A percentile compares a stretch with the other conserved stretches of the same genome.
Conservation (phyloP, 1,284 basidiomycete genomes). For the Malassezia caprae region DNA sequence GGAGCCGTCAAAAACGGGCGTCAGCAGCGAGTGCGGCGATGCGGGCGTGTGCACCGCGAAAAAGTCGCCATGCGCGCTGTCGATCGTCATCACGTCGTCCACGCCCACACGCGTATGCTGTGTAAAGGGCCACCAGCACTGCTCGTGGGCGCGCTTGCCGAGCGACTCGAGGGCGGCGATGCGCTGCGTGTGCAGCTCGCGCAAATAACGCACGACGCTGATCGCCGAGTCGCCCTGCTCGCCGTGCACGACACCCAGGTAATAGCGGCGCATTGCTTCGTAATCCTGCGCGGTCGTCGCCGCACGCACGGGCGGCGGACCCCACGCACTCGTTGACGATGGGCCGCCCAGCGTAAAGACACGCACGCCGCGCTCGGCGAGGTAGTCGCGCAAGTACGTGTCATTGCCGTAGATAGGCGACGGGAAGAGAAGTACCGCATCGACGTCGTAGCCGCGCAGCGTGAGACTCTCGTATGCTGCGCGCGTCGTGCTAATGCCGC, state of each 20-base stretch:
- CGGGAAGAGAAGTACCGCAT: constrained; percentile 74
- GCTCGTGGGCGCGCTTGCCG: constrained; percentile 65
- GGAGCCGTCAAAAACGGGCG: constrained; percentile 73
- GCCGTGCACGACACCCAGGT: constrained; percentile 50
- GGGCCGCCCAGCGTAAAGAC: constrained; percentile 44
- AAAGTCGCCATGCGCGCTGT: constrained; percentile 71
- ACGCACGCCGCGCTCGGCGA: constrained; percentile 58
- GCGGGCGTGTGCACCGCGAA: constrained; percentile 56
- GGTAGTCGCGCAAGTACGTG: constrained; percentile 70
- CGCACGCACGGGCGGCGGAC: constrained; percentile 49
- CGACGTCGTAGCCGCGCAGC: constrained; percentile 79
- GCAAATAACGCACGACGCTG: constrained; percentile 57
- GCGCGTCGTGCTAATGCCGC: constrained; percentile 89
- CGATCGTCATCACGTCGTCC: constrained; percentile 56
- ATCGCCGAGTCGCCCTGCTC: constrained; percentile 24
- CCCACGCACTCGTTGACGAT: constrained; percentile 14
- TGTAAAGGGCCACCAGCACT: constrained; percentile 95
- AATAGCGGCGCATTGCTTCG: constrained; percentile 61
- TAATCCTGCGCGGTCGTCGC: constrained; percentile 54
- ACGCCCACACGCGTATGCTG: constrained; percentile 58
- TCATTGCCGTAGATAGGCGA: constrained; percentile 59
- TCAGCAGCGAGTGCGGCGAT: constrained; percentile 51
- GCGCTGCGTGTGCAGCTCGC: constrained; percentile 58
- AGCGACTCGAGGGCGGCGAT: constrained; percentile 65
- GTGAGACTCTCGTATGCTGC: constrained; percentile 82